Conservation (phyloP, 225 moss, liverwort and hornwort species). For the Bryoerythrophyllum caledonicum region DNA sequence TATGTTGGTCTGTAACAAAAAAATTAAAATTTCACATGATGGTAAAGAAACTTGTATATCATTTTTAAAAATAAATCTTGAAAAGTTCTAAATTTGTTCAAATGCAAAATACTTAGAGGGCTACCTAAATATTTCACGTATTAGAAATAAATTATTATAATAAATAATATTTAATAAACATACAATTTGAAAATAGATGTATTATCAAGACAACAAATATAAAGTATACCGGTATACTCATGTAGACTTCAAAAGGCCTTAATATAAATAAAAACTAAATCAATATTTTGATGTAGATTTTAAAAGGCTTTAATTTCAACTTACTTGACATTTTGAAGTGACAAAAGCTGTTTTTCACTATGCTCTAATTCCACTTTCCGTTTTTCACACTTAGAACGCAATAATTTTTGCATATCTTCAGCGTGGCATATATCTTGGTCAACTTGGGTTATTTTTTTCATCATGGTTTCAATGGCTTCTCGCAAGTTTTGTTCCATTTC, state of each 20-base stretch:
- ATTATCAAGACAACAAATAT: too few relatives aligned
- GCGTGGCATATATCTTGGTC: slow-evolving; percentile 35
- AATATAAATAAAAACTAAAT: background rate
- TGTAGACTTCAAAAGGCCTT: too few relatives aligned
- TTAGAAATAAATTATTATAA: too few relatives aligned
- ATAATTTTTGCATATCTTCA: slow-evolving; percentile 26
- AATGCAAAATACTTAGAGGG: too few relatives aligned
- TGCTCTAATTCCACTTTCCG: slow-evolving; percentile 49
- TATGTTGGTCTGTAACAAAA: slow-evolving; percentile 54
- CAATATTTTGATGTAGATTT: too few relatives aligned
- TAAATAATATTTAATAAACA: too few relatives aligned
- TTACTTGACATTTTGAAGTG: slow-evolving; percentile 66
- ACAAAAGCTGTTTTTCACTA: slow-evolving; percentile 49
- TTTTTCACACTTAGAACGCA: slow-evolving; percentile 56
- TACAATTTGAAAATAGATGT: too few relatives aligned
- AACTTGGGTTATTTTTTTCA: slow-evolving; percentile 29
- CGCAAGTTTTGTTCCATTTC: slow-evolving; percentile 53
- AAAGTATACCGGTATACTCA: too few relatives aligned
- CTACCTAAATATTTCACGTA: too few relatives aligned
- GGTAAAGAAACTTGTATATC: background rate
- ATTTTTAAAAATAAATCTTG: too few relatives aligned
- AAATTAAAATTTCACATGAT: background rate
- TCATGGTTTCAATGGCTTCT: slow-evolving; percentile 37
- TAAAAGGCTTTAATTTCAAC: background rate
- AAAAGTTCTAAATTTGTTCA: rapidly evolving